Conservation (phyloP, 2,329 filamentous ascomycete species). For the Trichophyton schoenleinii region DNA sequence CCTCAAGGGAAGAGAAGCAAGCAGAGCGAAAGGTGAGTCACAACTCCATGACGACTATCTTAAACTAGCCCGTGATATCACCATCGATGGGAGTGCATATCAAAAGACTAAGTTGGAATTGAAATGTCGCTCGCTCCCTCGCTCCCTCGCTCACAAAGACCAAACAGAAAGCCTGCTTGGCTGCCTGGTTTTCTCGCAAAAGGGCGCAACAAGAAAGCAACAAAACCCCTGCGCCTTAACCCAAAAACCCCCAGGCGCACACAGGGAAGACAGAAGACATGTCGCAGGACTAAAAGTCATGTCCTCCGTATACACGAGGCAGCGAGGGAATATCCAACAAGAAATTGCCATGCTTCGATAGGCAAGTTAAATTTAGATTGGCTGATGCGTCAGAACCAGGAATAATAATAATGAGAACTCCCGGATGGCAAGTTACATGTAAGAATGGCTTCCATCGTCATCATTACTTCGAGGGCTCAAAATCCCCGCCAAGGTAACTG, state of each 20-base stretch:
- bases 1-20: not conserved
- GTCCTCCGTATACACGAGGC: not conserved
- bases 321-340: not conserved
- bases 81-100: not conserved
- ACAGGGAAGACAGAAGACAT: not conserved
- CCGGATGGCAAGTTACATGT: not conserved
- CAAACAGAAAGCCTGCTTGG: not conserved
- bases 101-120: slow-evolving; percentile 1
- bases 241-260: not conserved
- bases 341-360: not conserved
- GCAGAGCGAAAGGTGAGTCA: not conserved
- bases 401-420: not conserved
- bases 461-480: not conserved
- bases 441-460: not conserved
- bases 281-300: no score
- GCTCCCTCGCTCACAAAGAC: not conserved
- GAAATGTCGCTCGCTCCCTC: not conserved
- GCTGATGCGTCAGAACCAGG: not conserved
- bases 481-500: not conserved
- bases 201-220: not conserved
- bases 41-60: not conserved
- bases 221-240: not conserved
- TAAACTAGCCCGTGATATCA: slow-evolving; percentile 1
- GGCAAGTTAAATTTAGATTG: slow-evolving; percentile 4
- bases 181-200: not conserved